These are phyloP conservation scores for Lactarius deliciosus DNA, from an alignment of 768 basidiomycete species.

Conservation along the genomic window DNA sequence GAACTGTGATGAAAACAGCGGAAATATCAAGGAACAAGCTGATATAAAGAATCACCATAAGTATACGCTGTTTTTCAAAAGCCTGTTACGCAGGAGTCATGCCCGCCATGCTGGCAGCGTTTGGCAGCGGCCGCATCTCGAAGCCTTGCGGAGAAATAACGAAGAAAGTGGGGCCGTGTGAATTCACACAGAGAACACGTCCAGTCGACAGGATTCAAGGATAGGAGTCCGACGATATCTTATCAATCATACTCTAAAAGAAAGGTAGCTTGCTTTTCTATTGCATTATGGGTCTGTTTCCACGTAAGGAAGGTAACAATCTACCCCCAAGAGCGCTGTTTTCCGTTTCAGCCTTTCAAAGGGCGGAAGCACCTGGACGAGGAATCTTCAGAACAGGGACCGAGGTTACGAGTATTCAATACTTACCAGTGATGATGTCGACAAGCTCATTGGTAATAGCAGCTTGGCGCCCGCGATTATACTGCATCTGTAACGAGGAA, in stretches of 20 bases:
- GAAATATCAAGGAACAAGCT: slow-evolving; percentile 1
- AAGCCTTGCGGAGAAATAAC: slow-evolving; percentile 10
- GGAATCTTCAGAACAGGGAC: neutral
- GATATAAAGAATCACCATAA: slow-evolving; percentile 3
- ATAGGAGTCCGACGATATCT: slow-evolving; percentile 2
- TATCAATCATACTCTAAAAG: slow-evolving; percentile 1
- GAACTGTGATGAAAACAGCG: neutral
- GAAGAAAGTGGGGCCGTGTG: slow-evolving; percentile 1
- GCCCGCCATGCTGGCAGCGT: neutral
- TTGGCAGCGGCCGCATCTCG: neutral
- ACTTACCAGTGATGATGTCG: slow-evolving; percentile 85
- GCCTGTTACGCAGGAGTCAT: neutral
- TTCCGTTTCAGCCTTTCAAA: slow-evolving; percentile 35
- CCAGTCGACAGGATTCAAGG: slow-evolving; percentile 6
- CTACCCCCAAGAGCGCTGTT: neutral
- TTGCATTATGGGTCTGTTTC: slow-evolving; percentile 23
- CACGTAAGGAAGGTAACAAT: slow-evolving; percentile 16
- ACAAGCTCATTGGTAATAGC: slow-evolving; percentile 95
- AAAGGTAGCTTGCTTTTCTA: slow-evolving; percentile 21
- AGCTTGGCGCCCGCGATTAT: slow-evolving; percentile 98
- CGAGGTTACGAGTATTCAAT: neutral
- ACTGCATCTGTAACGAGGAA: slow-evolving; percentile 80
- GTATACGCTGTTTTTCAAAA: slow-evolving; percentile 3
- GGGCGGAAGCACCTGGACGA: slow-evolving; percentile 47
- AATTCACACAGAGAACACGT: slow-evolving; percentile 2